Percentiles rank a stretch among this genome's conserved stretches.
Evolutionary conservation across 805 yeast species (phyloP).

Genomic region (Metschnikowia henanensis): DNA sequence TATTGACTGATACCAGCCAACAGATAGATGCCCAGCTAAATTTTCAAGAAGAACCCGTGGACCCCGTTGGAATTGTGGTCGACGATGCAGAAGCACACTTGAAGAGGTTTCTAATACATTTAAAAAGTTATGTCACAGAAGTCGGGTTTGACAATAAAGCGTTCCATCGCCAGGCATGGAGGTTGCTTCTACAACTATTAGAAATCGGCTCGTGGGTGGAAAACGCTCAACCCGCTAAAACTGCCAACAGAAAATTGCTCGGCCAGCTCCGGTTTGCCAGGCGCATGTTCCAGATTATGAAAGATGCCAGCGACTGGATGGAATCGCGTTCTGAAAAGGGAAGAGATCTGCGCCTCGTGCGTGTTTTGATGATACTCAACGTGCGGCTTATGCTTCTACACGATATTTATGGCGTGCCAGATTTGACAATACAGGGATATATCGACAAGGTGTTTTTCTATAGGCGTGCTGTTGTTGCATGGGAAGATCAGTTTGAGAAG

Average conservation of each 20-base stretch:
- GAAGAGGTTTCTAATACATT: background rate
- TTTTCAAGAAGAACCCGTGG: too few relatives aligned
- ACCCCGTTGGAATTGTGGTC: background rate
- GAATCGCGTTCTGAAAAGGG: background rate
- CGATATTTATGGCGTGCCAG: background rate
- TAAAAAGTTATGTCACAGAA: background rate
- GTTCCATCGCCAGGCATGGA: background rate
- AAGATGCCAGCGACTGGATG: background rate
- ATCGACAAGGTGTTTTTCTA: background rate
- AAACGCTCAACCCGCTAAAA: background rate
- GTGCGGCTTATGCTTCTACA: background rate
- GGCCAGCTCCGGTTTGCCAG: background rate
- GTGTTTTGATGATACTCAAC: background rate
- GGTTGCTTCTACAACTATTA: background rate
- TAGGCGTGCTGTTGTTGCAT: background rate
- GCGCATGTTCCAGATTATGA: background rate
- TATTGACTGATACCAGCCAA: too few relatives aligned
- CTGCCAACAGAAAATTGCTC: background rate
- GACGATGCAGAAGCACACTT: background rate
- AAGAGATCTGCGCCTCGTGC: background rate
- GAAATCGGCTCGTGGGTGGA: background rate
- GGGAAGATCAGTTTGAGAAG: background rate
- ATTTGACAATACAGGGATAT: background rate
- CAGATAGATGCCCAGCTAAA: too few relatives aligned
- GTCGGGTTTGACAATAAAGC: background rate